phyloP scores from a whole-genome alignment of 306 rosid genomes.

The Glycine tomentella region DNA sequence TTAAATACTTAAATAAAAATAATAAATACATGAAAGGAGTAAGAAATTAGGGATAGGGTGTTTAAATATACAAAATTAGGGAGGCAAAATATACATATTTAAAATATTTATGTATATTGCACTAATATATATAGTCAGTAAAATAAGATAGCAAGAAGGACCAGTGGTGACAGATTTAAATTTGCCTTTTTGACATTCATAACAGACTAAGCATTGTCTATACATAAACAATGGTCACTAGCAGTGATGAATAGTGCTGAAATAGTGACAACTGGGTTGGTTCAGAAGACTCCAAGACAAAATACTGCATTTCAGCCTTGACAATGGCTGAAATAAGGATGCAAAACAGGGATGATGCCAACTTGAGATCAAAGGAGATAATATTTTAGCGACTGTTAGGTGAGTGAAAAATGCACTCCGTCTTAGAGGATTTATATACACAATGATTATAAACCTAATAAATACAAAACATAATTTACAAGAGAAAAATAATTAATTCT shows the following conservation, averaged over 20 bases:
- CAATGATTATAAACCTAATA: neutral
- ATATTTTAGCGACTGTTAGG: neutral
- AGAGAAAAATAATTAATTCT: neutral
- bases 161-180: neutral
- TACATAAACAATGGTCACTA: neutral
- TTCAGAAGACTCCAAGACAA: neutral
- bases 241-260: neutral
- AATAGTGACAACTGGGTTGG: neutral
- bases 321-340: neutral
- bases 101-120: no score
- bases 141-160: slow-evolving; percentile 12
- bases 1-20: no score
- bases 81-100: no score
- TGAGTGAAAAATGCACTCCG: neutral
- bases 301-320: neutral
- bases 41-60: no score
- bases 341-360: neutral
- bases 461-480: neutral
- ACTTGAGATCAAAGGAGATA: neutral
- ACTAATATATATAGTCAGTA: neutral
- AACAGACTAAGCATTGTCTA: slow-evolving; percentile 38
- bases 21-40: no score
- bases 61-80: no score
- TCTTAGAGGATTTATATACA: neutral
- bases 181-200: slow-evolving; percentile 24